Evolutionary conservation across 2,329 filamentous ascomycete species (phyloP).

Genomic region (Aspergillus transmontanensis): DNA sequence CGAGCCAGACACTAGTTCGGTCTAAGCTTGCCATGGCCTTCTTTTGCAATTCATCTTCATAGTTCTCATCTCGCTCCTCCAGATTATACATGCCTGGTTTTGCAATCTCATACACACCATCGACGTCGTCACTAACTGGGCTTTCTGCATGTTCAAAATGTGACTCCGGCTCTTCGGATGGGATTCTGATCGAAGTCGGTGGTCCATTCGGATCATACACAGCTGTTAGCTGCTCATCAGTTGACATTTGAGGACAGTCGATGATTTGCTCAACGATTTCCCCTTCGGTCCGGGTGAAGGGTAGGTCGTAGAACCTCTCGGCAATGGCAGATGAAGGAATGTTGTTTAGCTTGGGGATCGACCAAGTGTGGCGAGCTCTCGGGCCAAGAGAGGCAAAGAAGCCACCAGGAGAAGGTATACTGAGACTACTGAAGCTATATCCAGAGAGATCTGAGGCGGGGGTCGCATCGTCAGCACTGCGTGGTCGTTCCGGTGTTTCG

Average conservation of each 20-base stretch:
- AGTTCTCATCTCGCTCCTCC: conserved; percentile 71
- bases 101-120: conserved; percentile 54
- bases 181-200: conserved; percentile 51
- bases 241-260: conserved; percentile 53
- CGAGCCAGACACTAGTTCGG: conserved; percentile 83
- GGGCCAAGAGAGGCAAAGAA: conserved; percentile 87
- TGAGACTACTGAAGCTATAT: conserved; percentile 75
- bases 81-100: conserved; percentile 61
- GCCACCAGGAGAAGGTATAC: conserved; percentile 86
- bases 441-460: conserved; percentile 62
- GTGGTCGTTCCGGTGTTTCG: conserved; percentile 52
- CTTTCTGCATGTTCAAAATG: conserved; percentile 27
- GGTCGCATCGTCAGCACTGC: conserved; percentile 47
- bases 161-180: conserved; percentile 40
- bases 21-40: conserved; percentile 74
- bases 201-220: conserved; percentile 34
- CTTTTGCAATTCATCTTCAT: conserved; percentile 72
- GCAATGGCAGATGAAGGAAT: conserved; percentile 86
- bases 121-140: conserved; percentile 28
- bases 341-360: conserved; percentile 59
- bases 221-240: conserved; percentile 38
- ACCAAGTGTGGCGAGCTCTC: conserved; percentile 79
- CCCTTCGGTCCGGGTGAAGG: conserved; percentile 63
- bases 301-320: conserved; percentile 84
- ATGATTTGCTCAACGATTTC: conserved; percentile 68